A percentile compares a stretch with the other conserved stretches of the same genome.
phyloP scores from a whole-genome alignment of 2,329 filamentous ascomycete genomes.

The Fusarium stilboides region DNA sequence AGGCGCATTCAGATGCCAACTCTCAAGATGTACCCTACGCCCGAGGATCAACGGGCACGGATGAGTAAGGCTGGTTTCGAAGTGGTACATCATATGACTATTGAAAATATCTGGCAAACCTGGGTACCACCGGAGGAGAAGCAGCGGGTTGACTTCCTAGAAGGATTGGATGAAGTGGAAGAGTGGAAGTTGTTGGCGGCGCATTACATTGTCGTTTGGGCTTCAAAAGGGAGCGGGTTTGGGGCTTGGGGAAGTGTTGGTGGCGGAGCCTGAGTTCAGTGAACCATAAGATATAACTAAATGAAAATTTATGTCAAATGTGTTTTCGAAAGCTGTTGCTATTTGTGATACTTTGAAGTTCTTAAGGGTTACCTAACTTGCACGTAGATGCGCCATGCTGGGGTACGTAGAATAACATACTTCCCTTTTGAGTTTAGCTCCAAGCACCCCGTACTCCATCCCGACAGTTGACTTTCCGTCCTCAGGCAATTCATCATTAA shows the following conservation, averaged over 20 bases:
- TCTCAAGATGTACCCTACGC: constrained; percentile 78
- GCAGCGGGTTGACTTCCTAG: constrained; percentile 81
- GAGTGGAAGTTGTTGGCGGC: constrained; percentile 90
- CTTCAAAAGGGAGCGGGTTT: constrained; percentile 69
- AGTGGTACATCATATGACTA: constrained; percentile 59
- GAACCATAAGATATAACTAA: not conserved
- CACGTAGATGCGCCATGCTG: not conserved
- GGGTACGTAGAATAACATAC: constrained; percentile 17
- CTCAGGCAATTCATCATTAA: constrained; percentile 3
- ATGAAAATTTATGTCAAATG: not conserved
- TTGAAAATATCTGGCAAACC: constrained; percentile 77
- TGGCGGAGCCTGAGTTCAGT: constrained; percentile 20
- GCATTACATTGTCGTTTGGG: constrained; percentile 95
- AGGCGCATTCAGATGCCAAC: constrained; percentile 90
- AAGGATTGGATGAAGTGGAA: constrained; percentile 95
- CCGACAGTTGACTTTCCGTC: not conserved
- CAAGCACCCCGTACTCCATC: not conserved
- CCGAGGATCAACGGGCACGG: constrained; percentile 77
- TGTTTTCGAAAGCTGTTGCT: no score
- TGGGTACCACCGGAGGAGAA: constrained; percentile 83
- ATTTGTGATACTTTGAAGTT: no score
- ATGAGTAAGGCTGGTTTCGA: constrained; percentile 77
- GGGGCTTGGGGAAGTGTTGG: constrained; percentile 37
- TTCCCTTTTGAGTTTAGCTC: constrained; percentile 30
- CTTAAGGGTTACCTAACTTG: no score